phyloP scores from a whole-genome alignment of 1,139 yeast species.

The Hansenula sp. region DNA sequence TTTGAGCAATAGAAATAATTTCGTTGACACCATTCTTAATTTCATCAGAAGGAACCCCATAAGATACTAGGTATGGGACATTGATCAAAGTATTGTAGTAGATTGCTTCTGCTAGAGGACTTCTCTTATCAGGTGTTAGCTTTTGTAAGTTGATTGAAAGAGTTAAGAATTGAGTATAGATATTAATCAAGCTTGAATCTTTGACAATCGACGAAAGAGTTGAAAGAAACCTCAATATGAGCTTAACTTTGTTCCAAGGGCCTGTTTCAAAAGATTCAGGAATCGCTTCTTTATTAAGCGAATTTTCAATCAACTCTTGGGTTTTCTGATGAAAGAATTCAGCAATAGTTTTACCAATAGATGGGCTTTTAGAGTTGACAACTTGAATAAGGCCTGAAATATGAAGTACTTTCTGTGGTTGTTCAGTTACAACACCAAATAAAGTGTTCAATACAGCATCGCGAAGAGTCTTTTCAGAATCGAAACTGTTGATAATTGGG shows the following conservation, averaged over 20 bases:
- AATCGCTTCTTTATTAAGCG: conserved; percentile 22
- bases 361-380: conserved; percentile 62
- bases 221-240: conserved; percentile 67
- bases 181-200: conserved; percentile 42
- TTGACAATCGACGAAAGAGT: conserved; percentile 60
- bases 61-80: conserved; percentile 63
- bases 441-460: conserved; percentile 58
- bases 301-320: conserved; percentile 46
- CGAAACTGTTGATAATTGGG: conserved; percentile 68
- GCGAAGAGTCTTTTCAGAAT: conserved; percentile 60
- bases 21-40: conserved; percentile 37
- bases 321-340: conserved; percentile 66
- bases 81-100: conserved; percentile 62
- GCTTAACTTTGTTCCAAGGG: conserved; percentile 69
- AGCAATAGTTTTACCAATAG: conserved; percentile 66
- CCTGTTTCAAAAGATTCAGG: conserved; percentile 45
- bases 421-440: conserved; percentile 72
- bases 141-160: conserved; percentile 56
- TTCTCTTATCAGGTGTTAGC: conserved; percentile 33
- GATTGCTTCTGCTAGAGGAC: conserved; percentile 65
- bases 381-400: conserved; percentile 67
- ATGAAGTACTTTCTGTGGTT: conserved; percentile 82
- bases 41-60: conserved; percentile 33
- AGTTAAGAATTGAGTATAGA: conserved; percentile 53
- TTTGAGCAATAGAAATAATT: conserved; percentile 41